phyloP scores from a whole-genome alignment of 768 basidiomycete genomes.

The Obba rivulosa region DNA sequence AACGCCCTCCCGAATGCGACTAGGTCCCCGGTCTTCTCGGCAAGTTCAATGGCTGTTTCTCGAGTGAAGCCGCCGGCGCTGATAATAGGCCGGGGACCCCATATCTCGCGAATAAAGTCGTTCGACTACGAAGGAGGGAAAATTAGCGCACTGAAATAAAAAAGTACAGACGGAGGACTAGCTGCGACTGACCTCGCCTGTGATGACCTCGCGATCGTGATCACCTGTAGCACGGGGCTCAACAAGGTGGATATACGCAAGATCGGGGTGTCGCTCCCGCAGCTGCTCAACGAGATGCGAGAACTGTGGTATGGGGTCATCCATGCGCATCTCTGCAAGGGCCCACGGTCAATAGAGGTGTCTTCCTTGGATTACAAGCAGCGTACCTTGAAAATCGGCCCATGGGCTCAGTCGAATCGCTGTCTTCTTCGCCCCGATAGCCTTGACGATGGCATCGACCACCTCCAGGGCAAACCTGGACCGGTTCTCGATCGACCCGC shows the following conservation, averaged over 20 bases:
- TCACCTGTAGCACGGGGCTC: slow-evolving; percentile 17
- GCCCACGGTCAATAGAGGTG: too few relatives aligned
- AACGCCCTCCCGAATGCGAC: slow-evolving; percentile 20
- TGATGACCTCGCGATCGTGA: background rate
- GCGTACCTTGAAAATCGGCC: slow-evolving; percentile 26
- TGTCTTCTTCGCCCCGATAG: slow-evolving; percentile 36
- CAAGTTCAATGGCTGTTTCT: slow-evolving; percentile 13
- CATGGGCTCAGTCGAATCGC: slow-evolving; percentile 36
- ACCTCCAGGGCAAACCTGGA: slow-evolving; percentile 40
- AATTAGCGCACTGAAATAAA: too few relatives aligned
- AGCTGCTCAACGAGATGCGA: slow-evolving; percentile 40
- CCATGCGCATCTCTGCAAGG: slow-evolving; percentile 39
- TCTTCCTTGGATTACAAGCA: too few relatives aligned
- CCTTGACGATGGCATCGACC: slow-evolving; percentile 31
- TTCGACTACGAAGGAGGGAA: slow-evolving; percentile 10
- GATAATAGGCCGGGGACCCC: slow-evolving; percentile 16
- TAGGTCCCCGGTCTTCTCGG: slow-evolving; percentile 13
- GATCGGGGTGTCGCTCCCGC: slow-evolving; percentile 31
- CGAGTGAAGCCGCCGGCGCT: slow-evolving; percentile 18
- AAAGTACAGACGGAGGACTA: too few relatives aligned
- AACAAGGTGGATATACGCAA: slow-evolving; percentile 33
- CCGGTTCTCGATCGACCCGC: slow-evolving; percentile 43
- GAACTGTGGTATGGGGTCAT: slow-evolving; percentile 52
- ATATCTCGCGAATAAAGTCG: slow-evolving; percentile 18
- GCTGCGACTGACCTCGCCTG: background rate